A percentile compares a stretch with the other conserved stretches of the same genome.
These are phyloP conservation scores for Astragalus membranaceus DNA, from an alignment of 306 rosid genomes.

Conservation along the genomic window DNA sequence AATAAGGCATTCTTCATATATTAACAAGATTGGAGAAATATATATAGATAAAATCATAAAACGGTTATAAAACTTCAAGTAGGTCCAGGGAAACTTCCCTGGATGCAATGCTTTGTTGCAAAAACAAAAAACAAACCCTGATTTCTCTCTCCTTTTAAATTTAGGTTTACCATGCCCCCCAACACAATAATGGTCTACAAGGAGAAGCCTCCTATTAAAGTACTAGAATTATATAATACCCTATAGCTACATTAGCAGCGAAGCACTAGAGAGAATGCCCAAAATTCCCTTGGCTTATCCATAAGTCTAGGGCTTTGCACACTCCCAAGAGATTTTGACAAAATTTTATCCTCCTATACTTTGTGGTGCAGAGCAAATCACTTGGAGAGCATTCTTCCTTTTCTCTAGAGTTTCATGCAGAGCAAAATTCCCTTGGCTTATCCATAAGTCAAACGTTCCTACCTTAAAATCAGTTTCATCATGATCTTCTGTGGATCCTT, in stretches of 20 bases:
- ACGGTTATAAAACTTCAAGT: background rate
- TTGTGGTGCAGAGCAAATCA: background rate
- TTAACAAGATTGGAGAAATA: background rate
- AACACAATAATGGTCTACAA: background rate
- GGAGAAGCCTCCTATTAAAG: conserved; percentile 1
- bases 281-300: background rate
- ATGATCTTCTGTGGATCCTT: background rate
- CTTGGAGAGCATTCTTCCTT: background rate
- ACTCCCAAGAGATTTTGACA: background rate
- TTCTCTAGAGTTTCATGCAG: background rate
- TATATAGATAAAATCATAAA: background rate
- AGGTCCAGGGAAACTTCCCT: background rate
- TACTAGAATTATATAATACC: background rate
- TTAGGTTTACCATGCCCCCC: background rate
- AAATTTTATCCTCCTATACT: background rate
- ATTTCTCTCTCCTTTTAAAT: background rate
- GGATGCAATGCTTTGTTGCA: background rate
- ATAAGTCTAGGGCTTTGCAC: background rate
- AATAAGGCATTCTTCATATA: background rate
- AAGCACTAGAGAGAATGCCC: background rate
- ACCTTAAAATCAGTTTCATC: background rate
- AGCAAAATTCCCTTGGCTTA: no score
- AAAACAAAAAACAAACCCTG: background rate
- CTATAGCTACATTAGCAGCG: background rate
- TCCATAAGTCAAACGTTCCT: background rate